Evolutionary conservation across 306 rosid genomes (phyloP).

Genomic region (Casuarina equisetifolia): DNA sequence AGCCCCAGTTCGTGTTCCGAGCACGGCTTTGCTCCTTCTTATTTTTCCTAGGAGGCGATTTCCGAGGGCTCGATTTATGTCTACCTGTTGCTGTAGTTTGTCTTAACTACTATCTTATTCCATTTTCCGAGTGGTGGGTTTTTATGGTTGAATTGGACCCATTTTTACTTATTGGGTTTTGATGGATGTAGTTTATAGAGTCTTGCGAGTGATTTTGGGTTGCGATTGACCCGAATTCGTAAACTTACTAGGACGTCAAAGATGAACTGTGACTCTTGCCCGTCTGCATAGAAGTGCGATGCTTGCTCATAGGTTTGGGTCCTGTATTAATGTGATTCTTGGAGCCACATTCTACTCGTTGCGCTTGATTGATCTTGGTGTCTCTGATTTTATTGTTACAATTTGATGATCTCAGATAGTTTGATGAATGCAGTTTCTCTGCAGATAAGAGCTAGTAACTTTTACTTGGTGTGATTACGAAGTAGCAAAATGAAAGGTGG

Average conservation of each 20-base stretch:
- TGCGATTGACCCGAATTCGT: background rate
- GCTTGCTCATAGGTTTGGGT: background rate
- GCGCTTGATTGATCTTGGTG: background rate
- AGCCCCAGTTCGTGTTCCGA: slow-evolving; percentile 26
- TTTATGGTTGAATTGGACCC: slow-evolving; percentile 12
- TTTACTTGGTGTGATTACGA: background rate
- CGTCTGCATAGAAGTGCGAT: background rate
- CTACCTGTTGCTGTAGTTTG: slow-evolving; percentile 22
- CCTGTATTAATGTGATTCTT: background rate
- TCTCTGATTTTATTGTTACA: background rate
- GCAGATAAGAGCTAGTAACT: background rate
- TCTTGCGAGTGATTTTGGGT: background rate
- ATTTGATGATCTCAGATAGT: background rate
- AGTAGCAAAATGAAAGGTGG: background rate
- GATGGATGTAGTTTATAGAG: slow-evolving; percentile 1
- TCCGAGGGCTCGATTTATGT: slow-evolving; percentile 24
- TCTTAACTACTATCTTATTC: background rate
- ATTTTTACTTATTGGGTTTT: slow-evolving; percentile 14
- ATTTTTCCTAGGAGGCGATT: background rate
- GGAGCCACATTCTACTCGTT: background rate
- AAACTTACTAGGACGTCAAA: background rate
- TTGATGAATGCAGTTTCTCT: slow-evolving; percentile 2
- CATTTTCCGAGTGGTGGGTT: background rate
- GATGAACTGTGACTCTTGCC: background rate
- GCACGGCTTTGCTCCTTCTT: background rate